A percentile compares a stretch with the other conserved stretches of the same genome.
Conservation (phyloP, 768 basidiomycete species). For the Kwoniella newhampshirensis region DNA sequence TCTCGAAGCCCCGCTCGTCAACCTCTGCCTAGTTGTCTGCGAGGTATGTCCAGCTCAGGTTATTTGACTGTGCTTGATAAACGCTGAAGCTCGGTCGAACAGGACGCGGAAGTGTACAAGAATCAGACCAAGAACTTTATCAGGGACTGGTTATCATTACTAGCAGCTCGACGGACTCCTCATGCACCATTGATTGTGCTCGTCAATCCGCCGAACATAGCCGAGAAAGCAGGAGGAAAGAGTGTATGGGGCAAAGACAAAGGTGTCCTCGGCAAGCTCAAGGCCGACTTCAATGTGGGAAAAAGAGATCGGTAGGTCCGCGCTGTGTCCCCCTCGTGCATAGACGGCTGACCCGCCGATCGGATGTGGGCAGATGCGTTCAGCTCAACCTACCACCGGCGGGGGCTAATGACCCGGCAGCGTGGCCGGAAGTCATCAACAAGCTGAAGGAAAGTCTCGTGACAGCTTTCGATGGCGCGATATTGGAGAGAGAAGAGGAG, state of each 20-base stretch:
- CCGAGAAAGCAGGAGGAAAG: conserved; percentile 50
- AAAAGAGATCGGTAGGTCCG: conserved; percentile 73
- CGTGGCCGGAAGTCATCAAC: conserved; percentile 82
- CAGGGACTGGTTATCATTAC: conserved; percentile 79
- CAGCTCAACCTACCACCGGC: conserved; percentile 52
- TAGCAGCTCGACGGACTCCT: conserved; percentile 62
- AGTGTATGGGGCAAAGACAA: conserved; percentile 75
- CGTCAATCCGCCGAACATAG: conserved; percentile 63
- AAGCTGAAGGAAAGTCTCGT: conserved; percentile 88
- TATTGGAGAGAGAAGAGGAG: conserved; percentile 81
- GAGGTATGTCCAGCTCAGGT: conserved; percentile 63
- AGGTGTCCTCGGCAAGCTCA: conserved; percentile 83
- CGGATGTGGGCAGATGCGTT: conserved; percentile 30
- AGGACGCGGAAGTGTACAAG: conserved; percentile 76
- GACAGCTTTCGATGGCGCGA: conserved; percentile 75
- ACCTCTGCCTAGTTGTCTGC: conserved; percentile 81
- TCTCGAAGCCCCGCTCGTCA: conserved; percentile 80
- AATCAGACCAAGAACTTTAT: conserved; percentile 76
- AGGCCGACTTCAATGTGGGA: conserved; percentile 84
- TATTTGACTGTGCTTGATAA: neutral
- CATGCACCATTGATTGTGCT: conserved; percentile 93
- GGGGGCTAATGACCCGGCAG: conserved; percentile 69
- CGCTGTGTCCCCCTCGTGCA: neutral
- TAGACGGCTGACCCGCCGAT: neutral
- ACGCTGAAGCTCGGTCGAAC: neutral